Base-by-base conservation (phyloP, 2,329 filamentous ascomycete species). In the Thielaviopsis punctulata region DNA sequence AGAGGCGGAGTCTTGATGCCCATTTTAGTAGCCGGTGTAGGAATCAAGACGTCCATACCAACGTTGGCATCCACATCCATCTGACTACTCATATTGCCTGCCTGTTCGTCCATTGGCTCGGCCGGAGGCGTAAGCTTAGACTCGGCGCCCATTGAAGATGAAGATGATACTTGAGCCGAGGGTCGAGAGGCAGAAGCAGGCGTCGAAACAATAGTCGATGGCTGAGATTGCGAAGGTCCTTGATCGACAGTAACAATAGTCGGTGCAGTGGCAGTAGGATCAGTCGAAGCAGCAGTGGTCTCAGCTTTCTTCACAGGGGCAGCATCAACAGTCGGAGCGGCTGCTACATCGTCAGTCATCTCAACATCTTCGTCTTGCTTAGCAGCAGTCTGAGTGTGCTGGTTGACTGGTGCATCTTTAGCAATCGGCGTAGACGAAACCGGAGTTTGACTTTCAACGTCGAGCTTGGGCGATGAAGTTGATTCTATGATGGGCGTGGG, bases 61-160 rank as follows among this genome's bases (percentile, higher is more conserved):
- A 73, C 68, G 36, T 73, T 67, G 43, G 72, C 73, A 48, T 78
- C 75, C 7, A 73, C 69, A 55, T 77, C 73, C 2, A 73, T 76
- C 47, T 73, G 72, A 27, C 73, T 73, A 48, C 73, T 72, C 36
- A 73, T 70, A 25, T 47, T 36, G 57, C 58, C 41, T 21, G 60
- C 59, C 2, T 56, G 39, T 15, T 58, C 52, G 55, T 51, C 50
- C 30, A 41, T 45, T 36, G 59, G 49, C 13, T 55, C 51, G 9
- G 61, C 59, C 25, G 55, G 48, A 2, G 59, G 55, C 1, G 56
- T 58, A 5, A 50, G 47, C 27, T 46, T 52, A 41, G 59, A 56
- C 13, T 58, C 58, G 30, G 52, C 30, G 15, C 30, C 22, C 41
- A 51, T 8, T 7, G 30, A 36, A 15, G 30, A 36, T 4, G 30